phyloP scores from a whole-genome alignment of 176 grass and related monocot genomes.

The Cymbopogon citratus region DNA sequence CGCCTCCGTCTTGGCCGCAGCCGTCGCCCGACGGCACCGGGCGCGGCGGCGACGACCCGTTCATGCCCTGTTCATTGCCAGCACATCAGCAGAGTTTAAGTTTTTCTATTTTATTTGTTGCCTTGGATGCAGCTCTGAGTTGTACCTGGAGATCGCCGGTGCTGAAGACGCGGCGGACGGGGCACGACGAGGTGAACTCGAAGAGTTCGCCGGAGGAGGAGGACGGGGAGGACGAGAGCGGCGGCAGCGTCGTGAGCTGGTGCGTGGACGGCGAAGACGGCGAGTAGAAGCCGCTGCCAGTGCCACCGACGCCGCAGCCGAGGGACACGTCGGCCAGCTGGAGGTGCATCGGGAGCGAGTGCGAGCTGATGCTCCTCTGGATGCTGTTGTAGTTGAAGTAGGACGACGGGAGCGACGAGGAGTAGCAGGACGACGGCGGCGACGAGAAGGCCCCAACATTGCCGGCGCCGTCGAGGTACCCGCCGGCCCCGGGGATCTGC shows the following conservation, averaged over 20 bases:
- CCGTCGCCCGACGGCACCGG: conserved; percentile 28
- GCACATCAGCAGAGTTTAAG: conserved; percentile 9
- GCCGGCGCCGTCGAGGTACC: conserved; percentile 33
- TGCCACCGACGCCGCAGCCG: neutral
- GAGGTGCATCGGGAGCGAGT: conserved; percentile 36
- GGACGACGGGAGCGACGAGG: conserved; percentile 26
- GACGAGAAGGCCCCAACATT: conserved; percentile 27
- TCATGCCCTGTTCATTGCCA: conserved; percentile 55
- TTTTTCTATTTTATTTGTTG: neutral
- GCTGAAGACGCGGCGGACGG: conserved; percentile 74
- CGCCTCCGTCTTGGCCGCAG: conserved; percentile 39
- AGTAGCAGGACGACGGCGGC: conserved; percentile 34
- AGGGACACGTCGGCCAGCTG: conserved; percentile 24
- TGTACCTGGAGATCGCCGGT: conserved; percentile 84
- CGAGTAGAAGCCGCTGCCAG: conserved; percentile 17
- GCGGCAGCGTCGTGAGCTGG: conserved; percentile 24
- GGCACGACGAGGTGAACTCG: conserved; percentile 44
- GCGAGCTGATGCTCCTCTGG: conserved; percentile 57
- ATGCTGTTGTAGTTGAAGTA: conserved; percentile 45
- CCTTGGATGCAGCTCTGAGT: neutral
- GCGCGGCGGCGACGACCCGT: conserved; percentile 25
- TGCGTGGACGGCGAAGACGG: conserved; percentile 15
- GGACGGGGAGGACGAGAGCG: conserved; percentile 49
- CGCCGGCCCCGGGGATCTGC: conserved; percentile 2
- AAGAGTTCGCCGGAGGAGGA: conserved; percentile 61